Base-by-base conservation (phyloP, 2,329 filamentous ascomycete genomes). In the Pseudogymnoascus sp. region DNA sequence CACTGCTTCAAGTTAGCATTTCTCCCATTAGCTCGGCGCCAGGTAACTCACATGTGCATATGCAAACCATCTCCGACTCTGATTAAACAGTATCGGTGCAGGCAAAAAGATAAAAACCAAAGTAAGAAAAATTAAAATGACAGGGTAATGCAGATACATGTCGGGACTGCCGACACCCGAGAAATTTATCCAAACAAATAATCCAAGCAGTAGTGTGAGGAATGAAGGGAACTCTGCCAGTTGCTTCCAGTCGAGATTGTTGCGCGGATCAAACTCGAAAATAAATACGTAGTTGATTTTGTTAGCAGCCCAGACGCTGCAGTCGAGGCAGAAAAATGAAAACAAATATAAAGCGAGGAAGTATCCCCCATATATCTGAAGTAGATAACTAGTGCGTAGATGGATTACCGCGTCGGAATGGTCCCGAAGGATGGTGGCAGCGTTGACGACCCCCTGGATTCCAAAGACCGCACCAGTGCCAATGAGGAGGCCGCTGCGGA, bases 261-360 rank as follows among this genome's bases (percentile, higher is more conserved):
- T 86, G 64, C 93, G 83, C 62, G 88, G 87, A 77, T 97, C 92
- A 72, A 96, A 94, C 76, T 99, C 94, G 72, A 99, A 99, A 69
- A 97, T 91, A 74, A 97, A 97, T 62, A 88, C 84, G 73, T 97
- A 97, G 73, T 99, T 99, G 76, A 99, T 90, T 75, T 93, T 95
- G 73, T 88, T 86, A 61, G 79, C 79, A 5, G 86, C 85, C 91
- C 93, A 99, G 14, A 96, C 77, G 63, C 87, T 86, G 73, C 92
- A 96, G 70, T 92, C 87, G 37, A 96, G 71, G 70, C 89, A 91
- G 72, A 97, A 97, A n/a, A 95, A 77, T 8, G 88, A 78, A 70
- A 95, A 88, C 18, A 97, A 79, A 50, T 91, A 81, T 4, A 95
- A 81, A 75, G 91, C 86, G 28, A 97, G 79, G 69, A 96, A 95